A percentile compares a stretch with the other conserved stretches of the same genome.
These are phyloP conservation scores for Hypoxylon subgilvum DNA, from an alignment of 495 filamentous ascomycete genomes.

Conservation along the genomic window DNA sequence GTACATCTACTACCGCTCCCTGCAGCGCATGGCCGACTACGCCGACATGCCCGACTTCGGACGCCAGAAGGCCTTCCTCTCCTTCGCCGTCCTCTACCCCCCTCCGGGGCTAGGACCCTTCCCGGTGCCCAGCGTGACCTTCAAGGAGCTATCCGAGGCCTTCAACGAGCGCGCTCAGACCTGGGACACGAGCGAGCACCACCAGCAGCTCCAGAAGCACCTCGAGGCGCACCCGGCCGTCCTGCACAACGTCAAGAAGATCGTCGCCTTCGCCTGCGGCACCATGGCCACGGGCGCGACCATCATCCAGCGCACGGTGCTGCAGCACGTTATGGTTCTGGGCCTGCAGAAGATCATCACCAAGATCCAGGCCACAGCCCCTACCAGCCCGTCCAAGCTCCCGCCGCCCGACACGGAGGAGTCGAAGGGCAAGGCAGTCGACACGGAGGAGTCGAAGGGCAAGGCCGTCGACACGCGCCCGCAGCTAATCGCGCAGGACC, in stretches of 20 bases:
- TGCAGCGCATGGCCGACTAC: neutral
- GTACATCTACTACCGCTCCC: conserved; percentile 18
- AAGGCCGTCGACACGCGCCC: neutral
- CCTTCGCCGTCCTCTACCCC: neutral
- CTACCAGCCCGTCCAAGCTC: too few species aligned
- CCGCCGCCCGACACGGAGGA: too few species aligned
- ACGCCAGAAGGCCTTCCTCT: conserved; percentile 1
- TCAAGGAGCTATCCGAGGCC: neutral
- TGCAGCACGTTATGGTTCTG: conserved; percentile 22
- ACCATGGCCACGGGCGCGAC: neutral
- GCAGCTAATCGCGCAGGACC: conserved; percentile 40
- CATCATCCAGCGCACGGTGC: neutral
- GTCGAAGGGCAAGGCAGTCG: neutral
- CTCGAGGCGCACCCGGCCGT: neutral
- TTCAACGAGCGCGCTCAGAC: neutral
- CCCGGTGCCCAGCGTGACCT: neutral
- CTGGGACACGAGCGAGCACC: conserved; percentile 6
- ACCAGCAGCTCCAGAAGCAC: neutral
- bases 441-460: neutral
- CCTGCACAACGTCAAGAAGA: conserved; percentile 1
- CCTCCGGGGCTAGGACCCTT: neutral
- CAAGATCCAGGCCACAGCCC: neutral
- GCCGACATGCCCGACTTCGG: neutral
- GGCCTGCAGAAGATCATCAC: conserved; percentile 6
- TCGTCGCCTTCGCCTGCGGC: conserved; percentile 20